Base-by-base conservation (phyloP, 2,329 filamentous ascomycete genomes). In the Cryphonectria naterciae region DNA sequence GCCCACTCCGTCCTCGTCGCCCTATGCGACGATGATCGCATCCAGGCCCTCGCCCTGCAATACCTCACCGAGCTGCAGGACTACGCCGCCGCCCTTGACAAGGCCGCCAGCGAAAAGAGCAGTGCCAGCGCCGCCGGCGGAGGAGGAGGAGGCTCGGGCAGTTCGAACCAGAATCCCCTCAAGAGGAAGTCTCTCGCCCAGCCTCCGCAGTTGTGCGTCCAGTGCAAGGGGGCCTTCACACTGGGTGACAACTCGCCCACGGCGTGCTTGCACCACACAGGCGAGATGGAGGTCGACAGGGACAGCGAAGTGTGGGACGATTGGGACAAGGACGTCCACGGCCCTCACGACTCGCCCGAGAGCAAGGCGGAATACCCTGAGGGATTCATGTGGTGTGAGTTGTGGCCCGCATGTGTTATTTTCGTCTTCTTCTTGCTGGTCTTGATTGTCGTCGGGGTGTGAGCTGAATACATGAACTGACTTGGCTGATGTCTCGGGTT, bases 1-100 rank as follows among this genome's bases (percentile, higher is more conserved):
- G 54, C 68, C 32, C 71, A 65, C 63, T 64, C 71, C 32, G 39
- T 72, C 37, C 71, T 72, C 39, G 65, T 72, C 4, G 71, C 71
- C 10, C 62, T 72, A 28, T 72, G 71, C 69, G 68, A 72, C 63
- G 58, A 67, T 32, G 46, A 69, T 19, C 46, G 62, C 6, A 37
- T 72, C 39, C 66, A 65, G 22, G 46, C 66, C 19, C 71, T 66
- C 61, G 61, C 68, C 19, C 62, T 71, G 35, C 49, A 46, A 35
- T 71, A 72, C 35, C 71, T 72, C 66, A 66, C 70, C 61, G 62
- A 61, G 13, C 32, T 72, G 43, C 68, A 68, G 54, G 60, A 72
- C 17, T 61, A 52, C 46, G 60, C 65, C 52, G 32, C 65, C 28
- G 5, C 37, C 56, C 4, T 54, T 25, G 17, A 54, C 32, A n/a